Evolutionary conservation across 2,329 filamentous ascomycete species (phyloP), one percentile per base, ranked within the genome.

Genomic region (Diaporthe sp.): DNA sequence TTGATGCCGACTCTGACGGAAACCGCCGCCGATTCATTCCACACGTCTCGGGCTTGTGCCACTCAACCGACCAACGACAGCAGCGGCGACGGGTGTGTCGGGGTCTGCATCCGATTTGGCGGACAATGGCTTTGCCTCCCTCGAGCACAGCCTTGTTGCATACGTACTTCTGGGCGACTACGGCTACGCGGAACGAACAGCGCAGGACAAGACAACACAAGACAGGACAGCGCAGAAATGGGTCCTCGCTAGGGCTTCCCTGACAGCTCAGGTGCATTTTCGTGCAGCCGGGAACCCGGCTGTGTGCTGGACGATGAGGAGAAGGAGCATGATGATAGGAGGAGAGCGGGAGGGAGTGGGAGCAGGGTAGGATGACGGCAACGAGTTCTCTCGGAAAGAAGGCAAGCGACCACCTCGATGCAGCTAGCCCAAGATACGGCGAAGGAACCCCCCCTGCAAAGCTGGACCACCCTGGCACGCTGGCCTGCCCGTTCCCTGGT

Each of bases 361-460:
- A 58, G 19, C 27, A 59, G 55, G 22, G 59, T 32, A 63, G 59
- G 59, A 17, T 63, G 37, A 44, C 58, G 37, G n/a, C 15, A 44
- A 30, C 37, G 25, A 42, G 6, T 66, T 51, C 44, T 51, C 61
- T 37, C 61, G 61, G 61, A 66, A 50, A 66, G 30, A 66, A 51
- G 61, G 22, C 61, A 66, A 66, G 61, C 61, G 61, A 37, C 42
- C 22, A n/a, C 6, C 61, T 66, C 44, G 44, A 66, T 51, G 42
- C 61, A 66, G 61, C 61, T 66, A 66, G 61, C 19, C 27, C 30
- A 32, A 47, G 61, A 47, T 27, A 42, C n/a, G 3, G 8, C 27
- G 35, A 27, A 27, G 58, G 58, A 61, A 42, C 2, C 19, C 25
- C 61, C 42, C 27, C 42, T 50, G 42, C 61, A 32, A 17, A 22